Conservation (phyloP, 805 yeast genomes). For the Teunomyces aglyptinius region DNA sequence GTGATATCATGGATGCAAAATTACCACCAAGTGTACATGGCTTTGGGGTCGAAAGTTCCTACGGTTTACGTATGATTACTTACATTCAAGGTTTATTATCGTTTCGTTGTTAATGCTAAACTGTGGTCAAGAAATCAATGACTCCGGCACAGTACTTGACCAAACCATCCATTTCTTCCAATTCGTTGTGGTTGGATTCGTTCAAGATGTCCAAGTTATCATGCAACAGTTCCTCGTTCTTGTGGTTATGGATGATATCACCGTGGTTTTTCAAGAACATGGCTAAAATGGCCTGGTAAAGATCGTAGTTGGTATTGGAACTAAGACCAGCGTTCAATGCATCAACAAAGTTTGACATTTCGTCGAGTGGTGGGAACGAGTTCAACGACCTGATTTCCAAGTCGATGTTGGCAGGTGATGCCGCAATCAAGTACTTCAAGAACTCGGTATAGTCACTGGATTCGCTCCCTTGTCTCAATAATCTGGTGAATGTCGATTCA, state of each 20-base stretch:
- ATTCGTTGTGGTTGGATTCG: conserved; percentile 35
- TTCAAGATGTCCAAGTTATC: conserved; percentile 52
- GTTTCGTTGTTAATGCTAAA: conserved; percentile 17
- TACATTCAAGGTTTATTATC: background rate
- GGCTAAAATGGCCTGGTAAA: conserved; percentile 76
- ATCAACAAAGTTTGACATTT: conserved; percentile 61
- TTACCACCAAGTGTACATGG: no score
- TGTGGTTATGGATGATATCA: conserved; percentile 57
- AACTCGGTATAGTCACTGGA: conserved; percentile 46
- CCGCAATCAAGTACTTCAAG: conserved; percentile 50
- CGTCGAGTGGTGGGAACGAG: conserved; percentile 62
- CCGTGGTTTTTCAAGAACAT: conserved; percentile 78
- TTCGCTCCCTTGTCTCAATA: conserved; percentile 53
- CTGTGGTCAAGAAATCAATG: conserved; percentile 53
- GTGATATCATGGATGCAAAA: no score
- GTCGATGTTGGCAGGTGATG: conserved; percentile 79
- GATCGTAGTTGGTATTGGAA: conserved; percentile 63
- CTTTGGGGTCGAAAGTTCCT: no score
- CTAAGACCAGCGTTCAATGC: conserved; percentile 63
- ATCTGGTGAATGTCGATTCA: conserved; percentile 71
- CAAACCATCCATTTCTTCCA: conserved; percentile 58
- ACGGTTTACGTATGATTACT: no score
- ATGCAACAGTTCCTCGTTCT: conserved; percentile 36
- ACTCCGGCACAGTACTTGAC: conserved; percentile 83
- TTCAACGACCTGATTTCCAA: conserved; percentile 82